Evolutionary conservation across 1,284 basidiomycete species (phyloP).

Genomic region (Rhodotorula mucilaginosa): DNA sequence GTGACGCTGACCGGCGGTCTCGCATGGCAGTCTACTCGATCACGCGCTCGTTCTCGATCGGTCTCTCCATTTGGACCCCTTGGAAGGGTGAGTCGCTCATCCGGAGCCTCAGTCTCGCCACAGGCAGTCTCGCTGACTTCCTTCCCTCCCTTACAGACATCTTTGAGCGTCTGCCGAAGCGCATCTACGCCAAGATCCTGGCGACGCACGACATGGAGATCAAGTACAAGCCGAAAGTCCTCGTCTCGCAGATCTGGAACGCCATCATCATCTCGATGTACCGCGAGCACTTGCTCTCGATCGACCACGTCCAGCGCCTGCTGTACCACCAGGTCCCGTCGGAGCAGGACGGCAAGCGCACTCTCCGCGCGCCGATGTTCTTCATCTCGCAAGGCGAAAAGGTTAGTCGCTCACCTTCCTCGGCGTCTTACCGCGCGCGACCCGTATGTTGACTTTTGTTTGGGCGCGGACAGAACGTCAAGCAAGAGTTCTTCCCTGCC

Average conservation of each 20-base stretch:
- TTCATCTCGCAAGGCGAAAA: slow-evolving; percentile 88
- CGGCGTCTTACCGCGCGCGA: not conserved
- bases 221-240: slow-evolving; percentile 95
- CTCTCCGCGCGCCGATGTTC: slow-evolving; percentile 86
- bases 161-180: slow-evolving; percentile 85
- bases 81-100: slow-evolving; percentile 59
- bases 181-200: slow-evolving; percentile 88
- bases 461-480: slow-evolving; percentile 54
- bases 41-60: slow-evolving; percentile 80
- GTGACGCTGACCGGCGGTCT: not conserved
- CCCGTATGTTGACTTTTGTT: not conserved
- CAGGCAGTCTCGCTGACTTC: not conserved
- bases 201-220: slow-evolving; percentile 90
- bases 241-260: slow-evolving; percentile 97
- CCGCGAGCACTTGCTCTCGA: slow-evolving; percentile 90
- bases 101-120: not conserved
- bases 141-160: slow-evolving; percentile 58
- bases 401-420: slow-evolving; percentile 6
- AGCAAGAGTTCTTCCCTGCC: slow-evolving; percentile 87
- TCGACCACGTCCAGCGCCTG: slow-evolving; percentile 90
- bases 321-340: slow-evolving; percentile 92
- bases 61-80: slow-evolving; percentile 93
- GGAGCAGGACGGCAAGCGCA: slow-evolving; percentile 74
- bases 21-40: slow-evolving; percentile 69
- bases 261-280: slow-evolving; percentile 99